A percentile compares a stretch with the other conserved stretches of the same genome.
These are phyloP conservation scores for Noccaea caerulescens DNA, from an alignment of 345 rosid genomes.

Conservation along the genomic window DNA sequence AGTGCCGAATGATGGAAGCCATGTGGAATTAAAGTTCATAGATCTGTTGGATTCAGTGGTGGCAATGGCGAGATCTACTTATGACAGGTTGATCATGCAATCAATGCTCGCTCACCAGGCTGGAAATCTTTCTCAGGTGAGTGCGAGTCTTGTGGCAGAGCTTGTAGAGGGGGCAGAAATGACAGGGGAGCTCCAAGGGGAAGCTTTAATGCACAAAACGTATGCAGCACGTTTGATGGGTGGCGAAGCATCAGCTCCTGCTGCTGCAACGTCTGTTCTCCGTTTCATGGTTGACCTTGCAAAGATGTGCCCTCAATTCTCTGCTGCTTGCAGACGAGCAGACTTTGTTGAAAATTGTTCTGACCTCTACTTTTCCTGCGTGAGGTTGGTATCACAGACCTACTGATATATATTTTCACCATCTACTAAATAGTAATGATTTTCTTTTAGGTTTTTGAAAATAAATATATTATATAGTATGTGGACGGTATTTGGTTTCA, in stretches of 20 bases:
- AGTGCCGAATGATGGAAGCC: slow-evolving; percentile 83
- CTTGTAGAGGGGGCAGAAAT: slow-evolving; percentile 90
- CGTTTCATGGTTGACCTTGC: slow-evolving; percentile 99
- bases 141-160: slow-evolving; percentile 91
- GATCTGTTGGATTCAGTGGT: slow-evolving; percentile 92
- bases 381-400: slow-evolving; percentile 66
- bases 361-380: slow-evolving; percentile 94
- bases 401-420: slow-evolving; percentile 29
- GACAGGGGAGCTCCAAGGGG: slow-evolving; percentile 99
- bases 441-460: slow-evolving; percentile 6
- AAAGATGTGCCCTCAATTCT: slow-evolving; percentile 94
- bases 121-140: slow-evolving; percentile 87
- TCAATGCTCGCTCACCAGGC: slow-evolving; percentile 89
- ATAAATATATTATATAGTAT: background rate
- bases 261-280: slow-evolving; percentile 93
- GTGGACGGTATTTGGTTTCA: slow-evolving; percentile 26
- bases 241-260: slow-evolving; percentile 99
- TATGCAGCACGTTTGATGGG: slow-evolving; percentile 99
- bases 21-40: slow-evolving; percentile 82
- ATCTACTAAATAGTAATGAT: slow-evolving; percentile 31
- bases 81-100: slow-evolving; percentile 86
- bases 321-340: slow-evolving; percentile 87
- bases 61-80: slow-evolving; percentile 94
- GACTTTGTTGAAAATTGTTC: slow-evolving; percentile 93
- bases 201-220: slow-evolving; percentile 99